Evolutionary conservation across 192 early-diverging fungal genomes (phyloP), one percentile per base, ranked within the genome.

Genomic region (Podochytrium sp.): DNA sequence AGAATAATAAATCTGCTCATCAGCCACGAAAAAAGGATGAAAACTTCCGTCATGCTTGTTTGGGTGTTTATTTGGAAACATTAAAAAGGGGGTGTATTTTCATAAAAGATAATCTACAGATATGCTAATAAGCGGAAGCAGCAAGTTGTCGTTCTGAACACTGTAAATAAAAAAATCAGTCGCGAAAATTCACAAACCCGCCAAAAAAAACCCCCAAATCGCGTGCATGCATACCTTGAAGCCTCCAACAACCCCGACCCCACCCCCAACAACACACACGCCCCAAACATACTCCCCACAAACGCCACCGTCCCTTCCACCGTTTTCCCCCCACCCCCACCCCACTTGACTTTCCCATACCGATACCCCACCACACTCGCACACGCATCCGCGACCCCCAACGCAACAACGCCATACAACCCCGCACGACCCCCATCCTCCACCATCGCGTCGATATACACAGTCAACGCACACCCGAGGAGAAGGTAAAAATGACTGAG

Each of bases 111-210:
- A 59, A 16, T 10, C 20, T 29, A 71, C 12, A 2, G 69, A 35
- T 20, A 60, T 41, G 32, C 55, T 39, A 0, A 40, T 37, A 2
- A 76, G 7, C 14, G 97, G 96, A 59, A 98, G 88, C 27, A 96
- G 81, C 37, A 97, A 79, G 77, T 99, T 99, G 77, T 99, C 97
- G 74, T 99, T 99, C 82, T 99, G 96, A 57, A 87, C 90, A 1
- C 59, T 62, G 81, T 50, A 39, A 62, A 38, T 37, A 39, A 27
- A n/a, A 30, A 1, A 35, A 42, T 16, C 35, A 29, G 5, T 37
- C 18, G n/a, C 18, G 40, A 18, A 12, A 38, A 56, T 16, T 69
- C 20, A 56, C 37, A 34, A 56, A 65, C 34, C n/a, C n/a, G n/a
- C n/a, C n/a, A n/a, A 20, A 65, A 29, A 12, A 34, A 76, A 59